These are phyloP conservation scores for Musa acuminata DNA, from an alignment of 176 grass and related monocot species.

Conservation along the genomic window DNA sequence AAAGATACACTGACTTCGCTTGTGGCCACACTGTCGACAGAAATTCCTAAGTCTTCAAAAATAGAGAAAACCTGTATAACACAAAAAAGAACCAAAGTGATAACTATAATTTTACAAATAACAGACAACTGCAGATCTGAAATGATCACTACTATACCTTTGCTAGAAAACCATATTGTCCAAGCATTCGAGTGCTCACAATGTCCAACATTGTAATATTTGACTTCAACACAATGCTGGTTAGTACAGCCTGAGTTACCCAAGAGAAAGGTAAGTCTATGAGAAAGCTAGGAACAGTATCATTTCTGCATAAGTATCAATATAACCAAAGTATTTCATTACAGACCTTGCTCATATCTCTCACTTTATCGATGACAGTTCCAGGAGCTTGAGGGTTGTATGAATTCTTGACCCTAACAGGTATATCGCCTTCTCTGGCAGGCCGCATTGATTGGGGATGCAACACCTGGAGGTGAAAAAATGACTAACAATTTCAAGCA, in stretches of 20 bases:
- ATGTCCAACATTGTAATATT: slow-evolving; percentile 97
- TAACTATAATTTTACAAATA: neutral
- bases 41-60: slow-evolving; percentile 90
- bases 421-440: slow-evolving; percentile 84
- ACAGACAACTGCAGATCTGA: neutral
- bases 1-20: slow-evolving; percentile 96
- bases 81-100: neutral
- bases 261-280: slow-evolving; percentile 3
- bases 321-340: slow-evolving; percentile 1
- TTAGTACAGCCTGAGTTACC: slow-evolving; percentile 56
- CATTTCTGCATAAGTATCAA: neutral
- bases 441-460: slow-evolving; percentile 93
- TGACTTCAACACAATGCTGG: slow-evolving; percentile 93
- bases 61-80: slow-evolving; percentile 65
- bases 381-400: slow-evolving; percentile 94
- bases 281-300: neutral
- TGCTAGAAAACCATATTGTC: slow-evolving; percentile 90
- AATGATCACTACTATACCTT: slow-evolving; percentile 33
- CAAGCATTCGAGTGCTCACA: slow-evolving; percentile 91
- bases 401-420: slow-evolving; percentile 95
- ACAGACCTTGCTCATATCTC: slow-evolving; percentile 79
- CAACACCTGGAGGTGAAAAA: slow-evolving; percentile 46
- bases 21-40: slow-evolving; percentile 89
- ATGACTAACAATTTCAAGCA: neutral
- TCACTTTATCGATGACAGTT: slow-evolving; percentile 76